Percentiles rank a stretch among this genome's conserved stretches.
These are phyloP conservation scores for Pseudogymnoascus sp. DNA, from an alignment of 2,329 filamentous ascomycete genomes.

Conservation along the genomic window DNA sequence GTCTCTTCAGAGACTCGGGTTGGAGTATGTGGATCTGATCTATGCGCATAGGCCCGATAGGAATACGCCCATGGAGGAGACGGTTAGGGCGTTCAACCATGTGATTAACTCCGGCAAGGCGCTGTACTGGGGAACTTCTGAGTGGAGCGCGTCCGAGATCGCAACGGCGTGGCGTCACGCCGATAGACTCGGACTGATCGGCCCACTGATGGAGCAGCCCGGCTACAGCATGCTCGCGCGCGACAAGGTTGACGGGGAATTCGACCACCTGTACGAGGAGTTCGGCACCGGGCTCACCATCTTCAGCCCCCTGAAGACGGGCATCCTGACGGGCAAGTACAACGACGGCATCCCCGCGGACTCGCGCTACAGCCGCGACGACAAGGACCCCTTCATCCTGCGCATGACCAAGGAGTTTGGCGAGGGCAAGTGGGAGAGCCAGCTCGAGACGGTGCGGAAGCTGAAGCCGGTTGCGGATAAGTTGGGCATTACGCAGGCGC, in stretches of 20 bases:
- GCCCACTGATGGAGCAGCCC: slow-evolving; percentile 59
- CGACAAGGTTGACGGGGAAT: slow-evolving; percentile 57
- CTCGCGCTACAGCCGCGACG: slow-evolving; percentile 48
- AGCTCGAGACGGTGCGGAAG: slow-evolving; percentile 52
- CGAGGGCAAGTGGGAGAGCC: slow-evolving; percentile 43
- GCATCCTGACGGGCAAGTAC: slow-evolving; percentile 60
- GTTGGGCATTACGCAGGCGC: slow-evolving; percentile 45
- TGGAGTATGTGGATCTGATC: slow-evolving; percentile 59
- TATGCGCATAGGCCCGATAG: slow-evolving; percentile 63
- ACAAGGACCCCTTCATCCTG: slow-evolving; percentile 43
- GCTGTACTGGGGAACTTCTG: slow-evolving; percentile 64
- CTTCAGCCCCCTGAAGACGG: slow-evolving; percentile 52
- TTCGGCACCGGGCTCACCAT: slow-evolving; percentile 54
- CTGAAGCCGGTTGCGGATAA: slow-evolving; percentile 56
- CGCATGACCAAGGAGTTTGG: slow-evolving; percentile 34
- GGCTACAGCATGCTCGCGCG: slow-evolving; percentile 57
- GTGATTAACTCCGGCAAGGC: slow-evolving; percentile 60
- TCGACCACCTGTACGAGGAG: slow-evolving; percentile 50
- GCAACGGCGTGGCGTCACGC: slow-evolving; percentile 53
- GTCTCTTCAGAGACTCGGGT: slow-evolving; percentile 44
- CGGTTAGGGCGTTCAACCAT: slow-evolving; percentile 62
- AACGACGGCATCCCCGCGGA: slow-evolving; percentile 52
- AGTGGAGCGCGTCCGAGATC: slow-evolving; percentile 61
- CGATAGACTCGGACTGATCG: slow-evolving; percentile 52
- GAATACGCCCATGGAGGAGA: slow-evolving; percentile 62